Conservation (phyloP, 805 yeast genomes). For the Starmerella bacillaris region DNA sequence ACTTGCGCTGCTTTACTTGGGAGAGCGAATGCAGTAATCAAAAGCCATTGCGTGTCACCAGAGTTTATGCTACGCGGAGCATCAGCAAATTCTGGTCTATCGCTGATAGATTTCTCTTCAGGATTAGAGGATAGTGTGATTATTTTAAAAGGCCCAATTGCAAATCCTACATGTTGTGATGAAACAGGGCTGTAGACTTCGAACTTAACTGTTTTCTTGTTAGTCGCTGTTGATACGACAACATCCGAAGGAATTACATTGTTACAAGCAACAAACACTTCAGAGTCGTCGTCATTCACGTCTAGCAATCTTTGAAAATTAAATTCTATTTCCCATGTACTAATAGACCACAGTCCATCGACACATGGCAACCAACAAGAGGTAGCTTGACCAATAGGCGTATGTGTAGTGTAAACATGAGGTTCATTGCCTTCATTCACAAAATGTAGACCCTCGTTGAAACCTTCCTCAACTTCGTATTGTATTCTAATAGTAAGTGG, state of each 20-base stretch:
- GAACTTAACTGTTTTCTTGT: slow-evolving; percentile 59
- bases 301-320: slow-evolving; percentile 58
- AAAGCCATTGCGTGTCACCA: slow-evolving; percentile 13
- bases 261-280: slow-evolving; percentile 27
- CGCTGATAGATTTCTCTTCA: slow-evolving; percentile 17
- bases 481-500: slow-evolving; percentile 57
- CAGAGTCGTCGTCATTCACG: slow-evolving; percentile 13
- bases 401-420: slow-evolving; percentile 68
- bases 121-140: slow-evolving; percentile 32
- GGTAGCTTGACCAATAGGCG: slow-evolving; percentile 61
- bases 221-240: slow-evolving; percentile 56
- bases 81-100: slow-evolving; percentile 2
- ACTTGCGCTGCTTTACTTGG: slow-evolving; percentile 26
- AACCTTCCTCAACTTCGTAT: slow-evolving; percentile 46
- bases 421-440: slow-evolving; percentile 39
- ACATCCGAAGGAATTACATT: slow-evolving; percentile 34
- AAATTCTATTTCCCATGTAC: slow-evolving; percentile 84
- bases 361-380: slow-evolving; percentile 98
- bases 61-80: slow-evolving; percentile 10
- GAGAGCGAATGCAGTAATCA: slow-evolving; percentile 15
- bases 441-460: slow-evolving; percentile 39
- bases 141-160: slow-evolving; percentile 70
- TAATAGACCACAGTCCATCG: slow-evolving; percentile 70
- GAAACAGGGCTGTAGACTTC: slow-evolving; percentile 68
- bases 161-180: slow-evolving; percentile 91